Evolutionary conservation across 441 rosid genomes (phyloP).

Genomic region (Pelargonium myrrhifolium): DNA sequence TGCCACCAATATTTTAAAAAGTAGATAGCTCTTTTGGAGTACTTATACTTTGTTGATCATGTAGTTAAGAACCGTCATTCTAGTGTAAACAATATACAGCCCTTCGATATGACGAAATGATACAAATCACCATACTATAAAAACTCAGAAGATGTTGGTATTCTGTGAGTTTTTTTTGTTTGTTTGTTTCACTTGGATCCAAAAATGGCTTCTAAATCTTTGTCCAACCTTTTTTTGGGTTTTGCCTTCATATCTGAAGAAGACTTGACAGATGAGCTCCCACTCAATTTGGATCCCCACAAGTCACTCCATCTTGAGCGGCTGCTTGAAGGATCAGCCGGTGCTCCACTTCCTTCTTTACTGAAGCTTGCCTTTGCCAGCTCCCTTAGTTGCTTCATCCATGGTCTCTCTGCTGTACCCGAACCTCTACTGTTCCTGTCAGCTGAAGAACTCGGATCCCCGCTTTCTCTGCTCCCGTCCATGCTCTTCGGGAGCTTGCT

Average conservation of each 20-base stretch:
- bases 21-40: too few species aligned
- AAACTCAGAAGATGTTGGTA: too few species aligned
- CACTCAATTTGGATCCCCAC: slow-evolving; percentile 57
- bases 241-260: slow-evolving; percentile 52
- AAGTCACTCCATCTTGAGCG: slow-evolving; percentile 57
- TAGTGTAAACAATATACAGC: too few species aligned
- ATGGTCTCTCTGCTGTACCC: slow-evolving; percentile 49
- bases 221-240: slow-evolving; percentile 46
- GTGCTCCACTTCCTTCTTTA: slow-evolving; percentile 37
- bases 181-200: slow-evolving; percentile 43
- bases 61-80: too few species aligned
- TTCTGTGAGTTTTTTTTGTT: too few species aligned
- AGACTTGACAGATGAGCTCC: slow-evolving; percentile 43
- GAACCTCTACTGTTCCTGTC: slow-evolving; percentile 55
- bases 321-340: slow-evolving; percentile 71
- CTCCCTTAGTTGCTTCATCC: slow-evolving; percentile 70
- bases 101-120: too few species aligned
- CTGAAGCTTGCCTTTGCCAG: slow-evolving; percentile 76
- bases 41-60: too few species aligned
- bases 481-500: slow-evolving; percentile 35
- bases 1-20: too few species aligned
- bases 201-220: slow-evolving; percentile 84
- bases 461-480: slow-evolving; percentile 28
- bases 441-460: slow-evolving; percentile 30
- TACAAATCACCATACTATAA: too few species aligned